phyloP scores from a whole-genome alignment of 495 filamentous ascomycete genomes.

The Diplogelasinospora grovesii region DNA sequence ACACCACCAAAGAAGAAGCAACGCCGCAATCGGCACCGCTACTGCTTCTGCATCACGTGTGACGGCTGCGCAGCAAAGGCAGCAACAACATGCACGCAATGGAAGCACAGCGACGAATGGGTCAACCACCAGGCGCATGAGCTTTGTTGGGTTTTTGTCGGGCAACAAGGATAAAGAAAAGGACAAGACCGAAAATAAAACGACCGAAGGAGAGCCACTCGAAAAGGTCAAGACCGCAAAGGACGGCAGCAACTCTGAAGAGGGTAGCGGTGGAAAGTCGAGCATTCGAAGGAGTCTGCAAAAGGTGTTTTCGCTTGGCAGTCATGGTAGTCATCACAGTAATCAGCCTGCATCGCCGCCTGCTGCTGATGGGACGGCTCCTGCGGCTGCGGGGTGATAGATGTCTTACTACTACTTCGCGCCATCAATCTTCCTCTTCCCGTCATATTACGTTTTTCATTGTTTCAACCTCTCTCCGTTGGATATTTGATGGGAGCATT shows the following conservation, averaged over 20 bases:
- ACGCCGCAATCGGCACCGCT: no score
- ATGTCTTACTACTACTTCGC: no score
- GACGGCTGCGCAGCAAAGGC: conserved; percentile 11
- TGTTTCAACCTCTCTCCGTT: no score
- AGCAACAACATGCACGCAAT: conserved; percentile 20
- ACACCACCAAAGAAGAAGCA: no score
- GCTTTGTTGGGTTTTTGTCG: conserved; percentile 21
- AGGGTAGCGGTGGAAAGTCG: conserved; percentile 27
- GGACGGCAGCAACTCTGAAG: conserved; percentile 33
- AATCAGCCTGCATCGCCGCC: conserved; percentile 9
- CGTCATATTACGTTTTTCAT: no score
- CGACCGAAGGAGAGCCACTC: neutral
- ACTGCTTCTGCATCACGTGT: no score
- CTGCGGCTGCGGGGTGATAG: conserved; percentile 8
- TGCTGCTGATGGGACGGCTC: neutral
- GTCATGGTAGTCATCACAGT: conserved; percentile 3
- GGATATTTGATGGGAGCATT: no score
- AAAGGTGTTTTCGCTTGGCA: conserved; percentile 26
- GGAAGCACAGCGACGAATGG: conserved; percentile 8
- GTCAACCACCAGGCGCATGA: conserved; percentile 19
- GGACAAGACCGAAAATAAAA: neutral
- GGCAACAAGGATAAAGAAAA: conserved; percentile 2
- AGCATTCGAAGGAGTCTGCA: conserved; percentile 36
- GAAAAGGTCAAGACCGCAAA: no score
- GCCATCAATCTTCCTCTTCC: no score